Base-by-base conservation (phyloP, 2,329 filamentous ascomycete species). In the Chalaropsis ovoidea region DNA sequence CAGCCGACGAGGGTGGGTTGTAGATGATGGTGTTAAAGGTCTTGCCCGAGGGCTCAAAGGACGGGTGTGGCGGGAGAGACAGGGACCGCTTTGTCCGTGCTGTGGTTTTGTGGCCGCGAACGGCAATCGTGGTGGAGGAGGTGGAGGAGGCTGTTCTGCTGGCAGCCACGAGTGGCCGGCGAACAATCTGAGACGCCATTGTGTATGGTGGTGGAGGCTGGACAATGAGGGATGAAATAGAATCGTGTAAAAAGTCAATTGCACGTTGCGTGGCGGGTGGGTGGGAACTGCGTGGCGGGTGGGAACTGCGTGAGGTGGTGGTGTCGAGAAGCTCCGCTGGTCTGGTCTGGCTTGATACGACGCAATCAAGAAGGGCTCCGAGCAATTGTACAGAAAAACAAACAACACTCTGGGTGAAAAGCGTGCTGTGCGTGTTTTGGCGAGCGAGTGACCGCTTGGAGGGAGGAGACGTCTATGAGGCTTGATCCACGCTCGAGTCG, bases 41-140 rank as follows among this genome's bases (percentile, higher is more conserved):
- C 49, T 69, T 52, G 56, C 71, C 68, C 63, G 74, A 73, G 69
- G 73, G 76, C 49, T 83, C 75, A 74, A 87, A 86, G 69, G 82
- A 83, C 45, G 80, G 75, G 76, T 86, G 82, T 61, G 84, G 83
- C 13, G 80, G 75, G 70, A 86, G 78, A 72, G 83, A 85, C 71
- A 85, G 79, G 60, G 79, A 75, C 66, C 80, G 79, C 75, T 82
- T 83, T 54, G 81, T 83, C 65, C 82, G 80, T 63, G 77, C 73
- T 2, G 79, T 74, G 39, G 80, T 80, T 72, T 84, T 79, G 73
- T 81, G 77, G 61, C 81, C 74, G 68, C 77, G 76, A 65, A 70
- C 70, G 63, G 72, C 49, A 65, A 70, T 68, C 62, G 73, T 66
- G 68, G 68, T 68, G 52, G 62, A 72, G 71, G 62, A 70, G 69